Percentiles rank a stretch among this genome's conserved stretches.
These are phyloP conservation scores for Metroxylon sagu DNA, from an alignment of 176 grass and related monocot genomes.

Conservation along the genomic window DNA sequence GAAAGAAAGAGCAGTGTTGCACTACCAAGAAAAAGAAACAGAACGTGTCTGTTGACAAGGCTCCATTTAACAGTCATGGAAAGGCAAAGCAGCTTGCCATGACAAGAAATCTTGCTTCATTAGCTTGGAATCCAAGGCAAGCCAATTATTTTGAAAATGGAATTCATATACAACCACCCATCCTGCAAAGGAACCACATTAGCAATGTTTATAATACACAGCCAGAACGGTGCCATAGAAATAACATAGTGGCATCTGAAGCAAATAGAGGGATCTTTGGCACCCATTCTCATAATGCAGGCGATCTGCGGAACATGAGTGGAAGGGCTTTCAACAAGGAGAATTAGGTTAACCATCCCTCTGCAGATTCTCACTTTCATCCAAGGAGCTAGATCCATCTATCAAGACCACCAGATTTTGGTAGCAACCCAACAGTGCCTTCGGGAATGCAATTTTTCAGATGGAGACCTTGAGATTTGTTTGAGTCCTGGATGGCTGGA, in stretches of 20 bases:
- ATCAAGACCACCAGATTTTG: neutral
- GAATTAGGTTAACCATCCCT: no score
- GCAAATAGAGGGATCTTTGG: neutral
- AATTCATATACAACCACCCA: neutral
- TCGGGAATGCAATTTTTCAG: neutral
- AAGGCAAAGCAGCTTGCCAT: neutral
- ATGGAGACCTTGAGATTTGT: neutral
- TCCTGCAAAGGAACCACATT: neutral
- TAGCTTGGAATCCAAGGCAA: neutral
- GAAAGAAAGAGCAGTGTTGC: slow-evolving; percentile 13
- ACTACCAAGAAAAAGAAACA: slow-evolving; percentile 1
- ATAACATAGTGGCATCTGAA: neutral
- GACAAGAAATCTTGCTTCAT: neutral
- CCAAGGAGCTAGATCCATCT: neutral
- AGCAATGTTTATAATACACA: neutral
- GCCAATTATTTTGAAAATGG: slow-evolving; percentile 1
- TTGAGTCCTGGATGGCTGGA: no score
- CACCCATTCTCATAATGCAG: neutral
- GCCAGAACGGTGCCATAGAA: neutral
- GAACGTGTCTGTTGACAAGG: neutral
- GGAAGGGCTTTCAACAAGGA: no score
- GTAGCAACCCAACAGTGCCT: neutral
- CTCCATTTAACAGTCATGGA: neutral
- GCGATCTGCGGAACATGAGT: neutral
- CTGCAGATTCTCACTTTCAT: neutral